Evolutionary conservation across 1,284 basidiomycete genomes (phyloP).

Genomic region (Papiliotrema flavescens): DNA sequence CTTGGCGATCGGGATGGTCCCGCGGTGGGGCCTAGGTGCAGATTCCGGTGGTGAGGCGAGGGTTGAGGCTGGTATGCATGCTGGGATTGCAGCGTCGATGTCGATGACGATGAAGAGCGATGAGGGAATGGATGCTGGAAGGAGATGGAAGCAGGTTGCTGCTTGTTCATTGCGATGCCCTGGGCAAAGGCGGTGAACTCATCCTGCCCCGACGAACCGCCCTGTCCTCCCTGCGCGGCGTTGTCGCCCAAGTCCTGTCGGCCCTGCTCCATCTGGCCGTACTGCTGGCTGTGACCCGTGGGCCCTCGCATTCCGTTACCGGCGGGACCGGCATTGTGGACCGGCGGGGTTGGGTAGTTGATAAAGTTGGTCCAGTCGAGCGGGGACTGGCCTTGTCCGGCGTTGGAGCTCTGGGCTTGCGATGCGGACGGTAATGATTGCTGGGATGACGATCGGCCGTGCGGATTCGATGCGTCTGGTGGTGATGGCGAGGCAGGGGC

Average conservation of each 20-base stretch:
- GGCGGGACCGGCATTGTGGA: constrained; percentile 10
- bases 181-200: constrained; percentile 23
- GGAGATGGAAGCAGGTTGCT: constrained; percentile 10
- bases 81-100: constrained; percentile 1
- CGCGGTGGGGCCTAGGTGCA: neutral
- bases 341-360: constrained; percentile 36
- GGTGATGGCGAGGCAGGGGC: neutral
- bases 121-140: constrained; percentile 15
- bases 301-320: constrained; percentile 10
- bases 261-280: neutral
- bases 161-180: constrained; percentile 17
- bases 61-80: constrained; percentile 7
- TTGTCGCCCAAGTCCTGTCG: neutral
- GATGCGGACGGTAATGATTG: neutral
- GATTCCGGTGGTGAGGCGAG: constrained; percentile 11
- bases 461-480: neutral
- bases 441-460: neutral
- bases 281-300: neutral
- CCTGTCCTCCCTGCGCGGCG: neutral
- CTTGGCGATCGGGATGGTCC: constrained; percentile 1
- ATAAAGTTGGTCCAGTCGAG: constrained; percentile 39
- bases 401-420: neutral
- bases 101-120: neutral
- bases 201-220: neutral
- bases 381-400: constrained; percentile 17